Base-by-base conservation (phyloP, 2,329 filamentous ascomycete species). In the Talaromyces sp. region DNA sequence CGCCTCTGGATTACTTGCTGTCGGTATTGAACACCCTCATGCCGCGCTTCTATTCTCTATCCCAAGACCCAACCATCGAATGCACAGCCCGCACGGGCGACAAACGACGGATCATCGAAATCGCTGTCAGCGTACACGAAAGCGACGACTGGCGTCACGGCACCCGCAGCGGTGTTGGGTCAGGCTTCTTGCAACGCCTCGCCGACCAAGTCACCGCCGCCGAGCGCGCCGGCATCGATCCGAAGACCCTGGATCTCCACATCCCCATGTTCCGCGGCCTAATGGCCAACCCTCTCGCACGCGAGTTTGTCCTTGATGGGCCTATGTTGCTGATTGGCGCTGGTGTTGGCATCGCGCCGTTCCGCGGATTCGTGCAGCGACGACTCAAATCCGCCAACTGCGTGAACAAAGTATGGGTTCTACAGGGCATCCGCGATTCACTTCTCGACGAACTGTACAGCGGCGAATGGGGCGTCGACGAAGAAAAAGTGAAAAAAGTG, bases 281-380 rank as follows among this genome's bases (percentile, higher is more conserved):
- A 50, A 99, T 99, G 94, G 88, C 92, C 63, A 99, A 99, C 74
- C 94, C 94, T 0, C 83, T 99, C 1, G 94, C 92, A 11, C 89
- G 88, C 71, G 87, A 97, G 71, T 99, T 97, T 71, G 88, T 91
- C 57, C 88, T 90, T 2, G 93, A 99, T 72, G 94, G 94, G 0
- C 94, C 94, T 0, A 99, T 99, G 94, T 87, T 99, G 41, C 84
- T 99, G 54, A 96, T 99, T 67, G 94, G 94, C 32, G 94, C 94
- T 4, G 94, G 94, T 59, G 94, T 99, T 24, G 94, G 94, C 65
- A 93, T 99, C 75, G 94, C 94, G 11, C 94, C 94, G 0, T 99
- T 99, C 87, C 88, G 94, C 54, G 94, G 94, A 61, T 99, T 99
- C 74, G 95, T 99, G 51, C 90, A 97, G 78, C 91, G 95, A 62